Base-by-base conservation (phyloP, 2,329 filamentous ascomycete species). In the Phialocephala subalpina region DNA sequence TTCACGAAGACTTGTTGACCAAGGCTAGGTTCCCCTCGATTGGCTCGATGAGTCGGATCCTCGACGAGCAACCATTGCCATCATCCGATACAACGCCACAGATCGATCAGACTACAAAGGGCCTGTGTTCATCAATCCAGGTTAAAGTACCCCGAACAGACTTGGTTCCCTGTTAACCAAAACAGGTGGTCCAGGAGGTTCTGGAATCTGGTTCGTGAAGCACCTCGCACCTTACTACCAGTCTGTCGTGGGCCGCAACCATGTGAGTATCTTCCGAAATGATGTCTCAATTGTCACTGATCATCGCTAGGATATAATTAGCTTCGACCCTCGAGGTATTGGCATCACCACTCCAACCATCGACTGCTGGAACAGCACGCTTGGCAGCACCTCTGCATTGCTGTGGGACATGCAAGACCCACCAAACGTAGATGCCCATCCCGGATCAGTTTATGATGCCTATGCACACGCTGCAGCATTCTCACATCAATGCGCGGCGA, bases 321-420 rank as follows among this genome's bases (percentile, higher is more conserved):
- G 80, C 49, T 86, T 83, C 60, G 83, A 86, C 59, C 83, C 83
- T 1, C 79, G 84, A 25, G 84, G 84, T 22, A 75, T 80, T 77
- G 64, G 83, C 5, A 79, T 80, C 3, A 83, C 83, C 1, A 76
- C 81, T 0, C 84, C 84, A 0, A 73, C 80, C 6, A 73, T 85
- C 12, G 80, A 84, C 42, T 86, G 84, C 70, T 86, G 83, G 83
- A 59, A 65, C 35, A 33, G 16, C 20, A 52, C 36, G 12, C 4
- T 25, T 4, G 16, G 52, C 57, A 33, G 29, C 22, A 59, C 18
- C 11, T 47, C 65, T n/a, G 38, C 58, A 6, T n/a, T 62, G 2
- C 36, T 82, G 2, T 86, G 84, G 84, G 73, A 75, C 9, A 73
- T 84, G 4, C 79, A 82, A 67, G 80, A 82, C 14, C 76, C 79